These are phyloP conservation scores for Dioscorea dumetorum DNA, from an alignment of 106 monocot genomes.

Conservation along the genomic window DNA sequence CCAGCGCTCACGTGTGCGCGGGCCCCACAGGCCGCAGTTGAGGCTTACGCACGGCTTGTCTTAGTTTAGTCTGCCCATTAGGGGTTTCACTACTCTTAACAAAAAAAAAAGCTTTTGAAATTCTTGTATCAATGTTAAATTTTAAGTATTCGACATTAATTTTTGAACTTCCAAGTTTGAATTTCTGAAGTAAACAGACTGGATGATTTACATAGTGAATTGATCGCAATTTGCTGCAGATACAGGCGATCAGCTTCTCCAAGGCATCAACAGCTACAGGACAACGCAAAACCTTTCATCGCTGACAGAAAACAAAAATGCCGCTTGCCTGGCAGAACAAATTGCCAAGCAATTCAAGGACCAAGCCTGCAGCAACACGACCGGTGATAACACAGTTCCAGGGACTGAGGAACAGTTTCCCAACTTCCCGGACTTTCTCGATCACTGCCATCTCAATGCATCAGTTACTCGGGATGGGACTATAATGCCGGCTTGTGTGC, in stretches of 20 bases:
- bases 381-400: slow-evolving; percentile 63
- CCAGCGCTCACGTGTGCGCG: too few relatives aligned
- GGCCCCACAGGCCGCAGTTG: too few relatives aligned
- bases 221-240: slow-evolving; percentile 17
- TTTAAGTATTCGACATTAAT: too few relatives aligned
- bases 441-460: slow-evolving; percentile 59
- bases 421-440: slow-evolving; percentile 51
- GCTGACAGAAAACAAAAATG: slow-evolving; percentile 58
- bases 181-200: too few relatives aligned
- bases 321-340: slow-evolving; percentile 72
- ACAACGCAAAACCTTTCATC: slow-evolving; percentile 66
- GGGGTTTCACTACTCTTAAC: too few relatives aligned
- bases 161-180: too few relatives aligned
- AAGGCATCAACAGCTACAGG: slow-evolving; percentile 77
- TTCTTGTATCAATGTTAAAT: too few relatives aligned
- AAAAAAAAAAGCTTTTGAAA: too few relatives aligned
- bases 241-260: slow-evolving; percentile 43
- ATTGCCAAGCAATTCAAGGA: slow-evolving; percentile 58
- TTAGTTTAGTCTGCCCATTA: too few relatives aligned
- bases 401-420: slow-evolving; percentile 76
- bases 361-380: slow-evolving; percentile 71
- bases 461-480: slow-evolving; percentile 59
- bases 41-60: too few relatives aligned
- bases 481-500: slow-evolving; percentile 78
- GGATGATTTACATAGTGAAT: too few relatives aligned